phyloP scores from a whole-genome alignment of 1,284 basidiomycete species.

The Butyriboletus appendiculatus region DNA sequence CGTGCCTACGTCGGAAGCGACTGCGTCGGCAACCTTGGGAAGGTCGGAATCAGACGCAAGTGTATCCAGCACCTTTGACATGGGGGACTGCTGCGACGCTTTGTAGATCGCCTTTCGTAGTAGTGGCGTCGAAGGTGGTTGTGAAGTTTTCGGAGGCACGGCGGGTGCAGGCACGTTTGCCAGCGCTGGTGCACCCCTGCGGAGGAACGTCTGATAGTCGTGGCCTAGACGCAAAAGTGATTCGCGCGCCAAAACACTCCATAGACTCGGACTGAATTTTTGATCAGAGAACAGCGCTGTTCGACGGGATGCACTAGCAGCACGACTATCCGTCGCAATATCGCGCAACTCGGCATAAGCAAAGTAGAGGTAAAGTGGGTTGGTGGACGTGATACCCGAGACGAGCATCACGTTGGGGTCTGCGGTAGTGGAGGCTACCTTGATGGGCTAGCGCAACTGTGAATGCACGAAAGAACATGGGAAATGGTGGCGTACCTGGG shows the following conservation, averaged over 20 bases:
- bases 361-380: conserved; percentile 53
- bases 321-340: conserved; percentile 44
- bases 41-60: conserved; percentile 59
- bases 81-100: conserved; percentile 42
- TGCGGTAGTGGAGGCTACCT: conserved; percentile 42
- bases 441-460: conserved; percentile 40
- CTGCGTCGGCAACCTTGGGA: conserved; percentile 48
- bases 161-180: conserved; percentile 28
- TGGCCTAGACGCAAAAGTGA: conserved; percentile 60
- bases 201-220: conserved; percentile 62
- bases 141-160: conserved; percentile 21
- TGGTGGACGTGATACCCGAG: conserved; percentile 56
- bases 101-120: conserved; percentile 53
- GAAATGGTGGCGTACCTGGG: conserved; percentile 40
- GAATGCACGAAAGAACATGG: not conserved
- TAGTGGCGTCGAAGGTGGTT: conserved; percentile 42
- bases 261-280: conserved; percentile 63
- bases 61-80: conserved; percentile 51
- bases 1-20: conserved; percentile 34
- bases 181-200: conserved; percentile 43
- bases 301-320: conserved; percentile 45
- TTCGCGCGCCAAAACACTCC: conserved; percentile 60
- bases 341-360: conserved; percentile 56
- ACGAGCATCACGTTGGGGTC: conserved; percentile 56
- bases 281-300: conserved; percentile 69